Evolutionary conservation across 257 asterid species (phyloP).

Genomic region (Solanum sejunctum): DNA sequence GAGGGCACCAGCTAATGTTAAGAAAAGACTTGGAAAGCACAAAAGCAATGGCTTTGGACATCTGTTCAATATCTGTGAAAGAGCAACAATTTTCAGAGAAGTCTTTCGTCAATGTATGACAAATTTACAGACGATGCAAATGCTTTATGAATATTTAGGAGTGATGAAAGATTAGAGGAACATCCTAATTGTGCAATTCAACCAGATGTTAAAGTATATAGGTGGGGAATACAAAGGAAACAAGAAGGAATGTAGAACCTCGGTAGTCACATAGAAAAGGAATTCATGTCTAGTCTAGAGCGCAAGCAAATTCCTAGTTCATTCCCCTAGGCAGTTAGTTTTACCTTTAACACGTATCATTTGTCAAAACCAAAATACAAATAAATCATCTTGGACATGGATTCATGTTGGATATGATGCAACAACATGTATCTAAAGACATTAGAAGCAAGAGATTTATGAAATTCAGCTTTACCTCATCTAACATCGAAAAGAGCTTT

Average conservation of each 20-base stretch:
- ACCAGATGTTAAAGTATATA: not conserved
- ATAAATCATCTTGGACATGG: not conserved
- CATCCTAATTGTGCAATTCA: not conserved
- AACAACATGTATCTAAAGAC: not conserved
- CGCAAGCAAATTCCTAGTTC: not conserved
- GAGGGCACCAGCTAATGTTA: not conserved
- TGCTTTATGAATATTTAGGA: not conserved
- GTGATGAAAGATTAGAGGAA: not conserved
- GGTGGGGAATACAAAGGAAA: not conserved
- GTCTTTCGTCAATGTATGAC: not conserved
- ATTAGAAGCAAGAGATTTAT: not conserved
- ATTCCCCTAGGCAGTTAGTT: not conserved
- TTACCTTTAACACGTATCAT: not conserved
- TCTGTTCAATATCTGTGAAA: not conserved
- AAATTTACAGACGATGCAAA: not conserved
- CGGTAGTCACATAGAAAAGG: not conserved
- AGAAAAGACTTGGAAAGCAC: not conserved
- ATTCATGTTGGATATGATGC: not conserved
- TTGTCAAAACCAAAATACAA: not conserved
- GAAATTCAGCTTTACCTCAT: constrained; percentile 32
- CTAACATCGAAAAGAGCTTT: constrained; percentile 43
- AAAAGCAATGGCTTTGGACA: not conserved
- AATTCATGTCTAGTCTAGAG: not conserved
- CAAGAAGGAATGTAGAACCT: not conserved
- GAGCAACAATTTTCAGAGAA: not conserved